phyloP scores from a whole-genome alignment of 768 basidiomycete species.

The Rhizopogon vinicolor region DNA sequence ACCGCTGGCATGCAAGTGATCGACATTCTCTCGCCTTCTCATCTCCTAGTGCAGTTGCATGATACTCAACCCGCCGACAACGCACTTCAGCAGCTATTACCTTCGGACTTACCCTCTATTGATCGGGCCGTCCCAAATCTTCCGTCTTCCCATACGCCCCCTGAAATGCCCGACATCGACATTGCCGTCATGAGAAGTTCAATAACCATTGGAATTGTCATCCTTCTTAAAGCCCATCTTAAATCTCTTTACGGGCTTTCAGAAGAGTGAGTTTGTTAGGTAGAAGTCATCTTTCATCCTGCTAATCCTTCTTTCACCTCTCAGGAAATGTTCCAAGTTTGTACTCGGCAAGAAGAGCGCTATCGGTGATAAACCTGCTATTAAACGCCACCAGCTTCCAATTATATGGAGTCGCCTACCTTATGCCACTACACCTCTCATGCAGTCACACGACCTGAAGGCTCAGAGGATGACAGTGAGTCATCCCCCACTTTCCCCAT shows the following conservation, averaged over 20 bases:
- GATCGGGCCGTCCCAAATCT: constrained; percentile 2
- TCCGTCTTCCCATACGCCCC: not conserved
- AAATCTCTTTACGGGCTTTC: constrained; percentile 80
- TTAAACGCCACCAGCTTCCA: constrained; percentile 53
- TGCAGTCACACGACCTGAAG: constrained; percentile 57
- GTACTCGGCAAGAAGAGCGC: constrained; percentile 85
- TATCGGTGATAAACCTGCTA: constrained; percentile 77
- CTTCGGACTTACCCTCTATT: not conserved
- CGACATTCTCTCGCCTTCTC: constrained; percentile 66
- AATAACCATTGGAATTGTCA: constrained; percentile 75
- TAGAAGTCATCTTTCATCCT: not conserved
- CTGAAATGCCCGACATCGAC: constrained; percentile 6
- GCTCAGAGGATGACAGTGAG: constrained; percentile 63
- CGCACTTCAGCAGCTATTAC: constrained; percentile 2
- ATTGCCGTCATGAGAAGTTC: constrained; percentile 54
- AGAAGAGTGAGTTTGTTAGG: constrained; percentile 69
- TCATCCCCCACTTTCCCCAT: constrained; percentile 9
- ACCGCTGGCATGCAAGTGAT: constrained; percentile 80
- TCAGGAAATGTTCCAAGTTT: constrained; percentile 90
- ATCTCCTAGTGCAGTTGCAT: constrained; percentile 61
- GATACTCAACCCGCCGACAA: constrained; percentile 15
- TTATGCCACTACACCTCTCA: constrained; percentile 55
- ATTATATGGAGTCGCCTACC: constrained; percentile 75
- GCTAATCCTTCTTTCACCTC: constrained; percentile 1
- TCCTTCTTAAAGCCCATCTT: constrained; percentile 84